Evolutionary conservation across 345 rosid species (phyloP).

Genomic region (Cardamine occulta): DNA sequence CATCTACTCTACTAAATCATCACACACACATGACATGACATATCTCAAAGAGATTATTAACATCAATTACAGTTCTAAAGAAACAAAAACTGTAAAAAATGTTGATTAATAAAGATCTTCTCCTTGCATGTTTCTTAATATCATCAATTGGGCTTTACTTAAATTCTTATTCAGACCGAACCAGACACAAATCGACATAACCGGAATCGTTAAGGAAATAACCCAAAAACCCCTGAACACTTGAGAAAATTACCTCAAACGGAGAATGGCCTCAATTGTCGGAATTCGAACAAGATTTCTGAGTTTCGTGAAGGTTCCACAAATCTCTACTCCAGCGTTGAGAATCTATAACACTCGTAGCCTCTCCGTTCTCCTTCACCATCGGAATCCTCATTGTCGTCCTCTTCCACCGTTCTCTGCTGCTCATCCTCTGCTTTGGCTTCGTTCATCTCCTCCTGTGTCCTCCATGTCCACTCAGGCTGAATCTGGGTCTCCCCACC

Average conservation of each 20-base stretch:
- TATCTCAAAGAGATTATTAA: background rate
- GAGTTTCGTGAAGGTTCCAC: conserved; percentile 38
- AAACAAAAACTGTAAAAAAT: background rate
- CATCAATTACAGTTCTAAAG: background rate
- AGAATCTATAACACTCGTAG: conserved; percentile 43
- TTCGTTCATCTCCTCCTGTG: conserved; percentile 48
- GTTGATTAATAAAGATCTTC: background rate
- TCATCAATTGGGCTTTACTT: background rate
- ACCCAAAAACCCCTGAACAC: background rate
- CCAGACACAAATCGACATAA: background rate
- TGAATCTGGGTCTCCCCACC: conserved; percentile 43
- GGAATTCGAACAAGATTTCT: conserved; percentile 45
- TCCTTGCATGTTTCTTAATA: background rate
- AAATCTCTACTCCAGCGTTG: conserved; percentile 25
- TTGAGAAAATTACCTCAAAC: background rate
- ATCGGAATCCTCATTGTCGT: conserved; percentile 46
- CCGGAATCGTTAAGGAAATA: conserved; percentile 17
- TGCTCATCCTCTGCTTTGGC: conserved; percentile 50
- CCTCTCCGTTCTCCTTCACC: conserved; percentile 53
- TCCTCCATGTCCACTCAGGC: conserved; percentile 53
- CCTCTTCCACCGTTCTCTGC: conserved; percentile 47
- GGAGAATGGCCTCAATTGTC: conserved; percentile 28
- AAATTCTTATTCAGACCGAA: conserved; percentile 1
- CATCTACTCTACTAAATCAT: background rate
- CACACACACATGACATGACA: background rate